Conservation (phyloP, 169 alveolate species). For the Theileria parva region DNA sequence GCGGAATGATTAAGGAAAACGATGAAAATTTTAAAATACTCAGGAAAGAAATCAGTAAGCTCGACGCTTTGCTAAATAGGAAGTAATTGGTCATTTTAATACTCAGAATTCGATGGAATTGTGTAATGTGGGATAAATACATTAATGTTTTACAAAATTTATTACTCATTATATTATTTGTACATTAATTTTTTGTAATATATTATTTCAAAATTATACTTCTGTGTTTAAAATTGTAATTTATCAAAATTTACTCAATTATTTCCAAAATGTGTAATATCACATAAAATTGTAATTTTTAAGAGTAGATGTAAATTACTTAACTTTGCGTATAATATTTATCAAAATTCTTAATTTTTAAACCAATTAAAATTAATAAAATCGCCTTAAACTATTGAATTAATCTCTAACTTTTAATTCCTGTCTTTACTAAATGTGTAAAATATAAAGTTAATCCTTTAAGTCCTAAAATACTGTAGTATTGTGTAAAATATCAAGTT, state of each 20-base stretch:
- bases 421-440: background rate
- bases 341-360: background rate
- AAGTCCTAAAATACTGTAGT: too few species aligned
- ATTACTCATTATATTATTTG: background rate
- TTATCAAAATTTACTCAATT: background rate
- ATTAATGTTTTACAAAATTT: too few species aligned
- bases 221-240: background rate
- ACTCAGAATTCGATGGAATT: background rate
- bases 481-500: too few species aligned
- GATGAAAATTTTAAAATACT: slow-evolving; percentile 35
- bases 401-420: too few species aligned
- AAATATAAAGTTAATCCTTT: background rate
- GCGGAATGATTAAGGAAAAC: slow-evolving; percentile 60
- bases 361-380: background rate
- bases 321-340: background rate
- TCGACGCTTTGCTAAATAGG: slow-evolving; percentile 11
- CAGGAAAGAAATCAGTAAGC: slow-evolving; percentile 39
- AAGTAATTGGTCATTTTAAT: background rate
- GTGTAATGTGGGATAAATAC: background rate
- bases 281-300: background rate
- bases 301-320: too few species aligned
- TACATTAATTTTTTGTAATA: background rate
- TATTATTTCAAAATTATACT: too few species aligned
- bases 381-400: background rate
- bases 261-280: background rate